These are phyloP conservation scores for Mimosa bimucronata DNA, from an alignment of 306 rosid species.

Conservation along the genomic window DNA sequence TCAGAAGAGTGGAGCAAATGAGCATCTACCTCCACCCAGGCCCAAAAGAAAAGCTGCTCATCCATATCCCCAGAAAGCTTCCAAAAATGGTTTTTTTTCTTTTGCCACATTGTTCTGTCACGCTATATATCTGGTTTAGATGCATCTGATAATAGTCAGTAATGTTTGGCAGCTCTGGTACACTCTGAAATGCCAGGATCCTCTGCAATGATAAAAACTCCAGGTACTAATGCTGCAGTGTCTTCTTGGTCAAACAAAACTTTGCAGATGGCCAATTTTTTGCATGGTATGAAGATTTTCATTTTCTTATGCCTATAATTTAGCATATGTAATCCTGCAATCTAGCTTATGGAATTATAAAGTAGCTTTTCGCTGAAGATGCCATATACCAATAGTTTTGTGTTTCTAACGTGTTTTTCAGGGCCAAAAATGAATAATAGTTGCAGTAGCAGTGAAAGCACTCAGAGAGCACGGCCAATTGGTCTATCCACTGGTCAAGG, in stretches of 20 bases:
- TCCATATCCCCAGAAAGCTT: slow-evolving; percentile 92
- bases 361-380: slow-evolving; percentile 14
- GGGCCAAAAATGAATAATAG: slow-evolving; percentile 67
- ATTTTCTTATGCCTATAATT: slow-evolving; percentile 15
- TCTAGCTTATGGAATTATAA: slow-evolving; percentile 15
- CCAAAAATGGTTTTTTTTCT: slow-evolving; percentile 60
- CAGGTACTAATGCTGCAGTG: slow-evolving; percentile 49
- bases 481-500: slow-evolving; percentile 67
- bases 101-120: slow-evolving; percentile 13
- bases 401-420: slow-evolving; percentile 40
- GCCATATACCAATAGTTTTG: slow-evolving; percentile 4
- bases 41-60: slow-evolving; percentile 93
- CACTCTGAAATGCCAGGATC: slow-evolving; percentile 62
- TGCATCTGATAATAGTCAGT: slow-evolving; percentile 40
- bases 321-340: neutral
- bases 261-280: slow-evolving; percentile 50
- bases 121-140: slow-evolving; percentile 5
- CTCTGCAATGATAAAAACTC: slow-evolving; percentile 57
- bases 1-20: slow-evolving; percentile 83
- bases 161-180: slow-evolving; percentile 54
- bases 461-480: slow-evolving; percentile 50
- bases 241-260: slow-evolving; percentile 67
- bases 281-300: slow-evolving; percentile 53
- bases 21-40: slow-evolving; percentile 91
- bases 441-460: slow-evolving; percentile 79